These are phyloP conservation scores for Diaporthe destruens DNA, from an alignment of 2,329 filamentous ascomycete genomes.

Conservation along the genomic window DNA sequence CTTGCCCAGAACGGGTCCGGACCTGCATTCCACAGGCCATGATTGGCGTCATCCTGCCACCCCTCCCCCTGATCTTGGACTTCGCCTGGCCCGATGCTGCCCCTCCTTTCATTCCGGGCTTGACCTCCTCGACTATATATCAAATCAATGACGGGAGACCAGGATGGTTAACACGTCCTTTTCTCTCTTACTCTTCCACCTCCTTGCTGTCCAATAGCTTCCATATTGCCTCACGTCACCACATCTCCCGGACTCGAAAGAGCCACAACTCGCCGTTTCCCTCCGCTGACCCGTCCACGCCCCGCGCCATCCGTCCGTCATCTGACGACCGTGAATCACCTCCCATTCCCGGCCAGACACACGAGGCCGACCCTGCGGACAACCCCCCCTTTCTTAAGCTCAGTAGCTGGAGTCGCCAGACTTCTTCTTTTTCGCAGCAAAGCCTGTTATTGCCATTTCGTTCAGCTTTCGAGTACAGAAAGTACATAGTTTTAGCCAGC, in stretches of 20 bases:
- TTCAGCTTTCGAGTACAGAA: slow-evolving; percentile 43
- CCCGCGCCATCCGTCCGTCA: slow-evolving; percentile 35
- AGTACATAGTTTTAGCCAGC: slow-evolving; percentile 64
- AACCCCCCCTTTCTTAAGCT: slow-evolving; percentile 1
- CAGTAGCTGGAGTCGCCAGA: slow-evolving; percentile 25
- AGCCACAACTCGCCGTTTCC: slow-evolving; percentile 13
- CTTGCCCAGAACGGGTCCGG: slow-evolving; percentile 36
- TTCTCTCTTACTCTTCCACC: neutral
- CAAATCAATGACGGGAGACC: neutral
- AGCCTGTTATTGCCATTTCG: slow-evolving; percentile 28
- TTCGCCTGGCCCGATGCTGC: slow-evolving; percentile 12
- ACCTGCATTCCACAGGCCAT: slow-evolving; percentile 32
- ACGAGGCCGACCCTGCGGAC: slow-evolving; percentile 14
- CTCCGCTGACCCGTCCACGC: slow-evolving; percentile 4
- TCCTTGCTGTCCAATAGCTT: neutral
- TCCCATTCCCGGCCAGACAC: slow-evolving; percentile 10
- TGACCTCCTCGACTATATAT: slow-evolving; percentile 16
- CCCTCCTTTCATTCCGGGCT: slow-evolving; percentile 30
- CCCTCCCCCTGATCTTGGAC: slow-evolving; percentile 21
- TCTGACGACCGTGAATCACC: slow-evolving; percentile 34
- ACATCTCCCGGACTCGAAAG: neutral
- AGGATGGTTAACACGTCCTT: neutral
- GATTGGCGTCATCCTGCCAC: slow-evolving; percentile 33
- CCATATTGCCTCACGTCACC: neutral
- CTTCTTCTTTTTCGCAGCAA: slow-evolving; percentile 6